Base-by-base conservation (phyloP, 768 basidiomycete species). In the Cyclocybe aegerita region DNA sequence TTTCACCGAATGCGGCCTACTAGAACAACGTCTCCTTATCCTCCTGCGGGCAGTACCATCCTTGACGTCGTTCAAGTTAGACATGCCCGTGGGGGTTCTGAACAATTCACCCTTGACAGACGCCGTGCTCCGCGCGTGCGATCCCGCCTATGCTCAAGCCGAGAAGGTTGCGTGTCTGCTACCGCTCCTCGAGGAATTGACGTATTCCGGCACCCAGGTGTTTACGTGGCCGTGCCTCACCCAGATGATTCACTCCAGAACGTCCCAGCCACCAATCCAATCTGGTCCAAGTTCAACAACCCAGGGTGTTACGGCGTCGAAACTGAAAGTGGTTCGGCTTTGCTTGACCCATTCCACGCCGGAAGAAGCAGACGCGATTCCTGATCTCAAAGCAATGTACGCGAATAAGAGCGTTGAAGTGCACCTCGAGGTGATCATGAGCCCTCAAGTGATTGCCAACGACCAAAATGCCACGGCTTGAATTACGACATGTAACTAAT, bases 11-110 rank as follows among this genome's bases (percentile, higher is more conserved):
- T 45, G 55, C 16, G 45, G 56, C 1, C 29, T 57, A 3, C 49
- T 48, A 16, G 56, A 57, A 37, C 46, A 52, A 14, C 42, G 46
- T n/a, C 39, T 60, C 32, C 16, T 47, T 31, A 40, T 15, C 15
- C 47, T 53, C 39, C 32, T 53, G 12, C 34, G 41, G 6, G 23
- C 10, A 7, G 39, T 50, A 12, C 48, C 53, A 9, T 29, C 43
- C 30, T 43, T 54, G 33, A 34, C 15, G 30, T 30, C 34, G 48
- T 49, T 40, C 17, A 10, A 14, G 15, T n/a, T 32, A n/a, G 31
- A 37, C 7, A 38, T 51, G 35, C 42, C 23, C 9, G 23, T 10
- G 12, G n/a, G 23, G 16, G 15, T 16, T 4, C 11, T 32, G 23
- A 29, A 14, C 38, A 23, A 35, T 16, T 17, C 9, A 32, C 48